Conservation (phyloP, 495 filamentous ascomycete genomes). For the Daldinia decipiens region DNA sequence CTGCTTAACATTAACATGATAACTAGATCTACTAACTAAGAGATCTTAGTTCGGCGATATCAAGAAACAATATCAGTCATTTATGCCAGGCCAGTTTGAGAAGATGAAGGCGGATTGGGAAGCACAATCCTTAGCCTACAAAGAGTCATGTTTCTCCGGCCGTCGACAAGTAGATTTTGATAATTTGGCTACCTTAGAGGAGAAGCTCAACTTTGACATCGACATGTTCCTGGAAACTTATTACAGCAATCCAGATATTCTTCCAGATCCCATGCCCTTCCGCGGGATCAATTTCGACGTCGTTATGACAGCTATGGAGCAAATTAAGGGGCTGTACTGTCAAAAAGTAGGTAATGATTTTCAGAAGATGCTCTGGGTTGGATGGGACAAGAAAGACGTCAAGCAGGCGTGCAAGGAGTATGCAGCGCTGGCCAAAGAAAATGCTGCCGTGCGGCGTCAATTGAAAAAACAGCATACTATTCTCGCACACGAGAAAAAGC, state of each 20-base stretch:
- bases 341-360: slow-evolving; percentile 22
- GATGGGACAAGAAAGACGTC: slow-evolving; percentile 27
- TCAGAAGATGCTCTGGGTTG: slow-evolving; percentile 25
- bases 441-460: slow-evolving; percentile 17
- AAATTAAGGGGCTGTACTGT: slow-evolving; percentile 3
- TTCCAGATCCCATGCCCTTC: slow-evolving; percentile 20
- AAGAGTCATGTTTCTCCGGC: slow-evolving; percentile 21
- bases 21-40: background rate
- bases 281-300: slow-evolving; percentile 24
- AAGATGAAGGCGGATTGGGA: slow-evolving; percentile 23
- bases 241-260: slow-evolving; percentile 4
- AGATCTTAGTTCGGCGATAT: slow-evolving; percentile 12
- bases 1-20: background rate
- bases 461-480: background rate
- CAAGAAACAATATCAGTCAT: slow-evolving; percentile 13
- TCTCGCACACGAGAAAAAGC: slow-evolving; percentile 13
- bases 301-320: slow-evolving; percentile 11
- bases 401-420: slow-evolving; percentile 21
- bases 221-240: slow-evolving; percentile 27
- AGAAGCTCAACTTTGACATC: slow-evolving; percentile 30
- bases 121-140: slow-evolving; percentile 21
- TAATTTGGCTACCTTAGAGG: slow-evolving; percentile 30
- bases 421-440: slow-evolving; percentile 11
- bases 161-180: slow-evolving; percentile 27
- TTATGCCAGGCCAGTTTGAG: slow-evolving; percentile 8